A percentile compares a stretch with the other conserved stretches of the same genome.
phyloP scores from a whole-genome alignment of 805 yeast species.

The Candida yuanshanica region DNA sequence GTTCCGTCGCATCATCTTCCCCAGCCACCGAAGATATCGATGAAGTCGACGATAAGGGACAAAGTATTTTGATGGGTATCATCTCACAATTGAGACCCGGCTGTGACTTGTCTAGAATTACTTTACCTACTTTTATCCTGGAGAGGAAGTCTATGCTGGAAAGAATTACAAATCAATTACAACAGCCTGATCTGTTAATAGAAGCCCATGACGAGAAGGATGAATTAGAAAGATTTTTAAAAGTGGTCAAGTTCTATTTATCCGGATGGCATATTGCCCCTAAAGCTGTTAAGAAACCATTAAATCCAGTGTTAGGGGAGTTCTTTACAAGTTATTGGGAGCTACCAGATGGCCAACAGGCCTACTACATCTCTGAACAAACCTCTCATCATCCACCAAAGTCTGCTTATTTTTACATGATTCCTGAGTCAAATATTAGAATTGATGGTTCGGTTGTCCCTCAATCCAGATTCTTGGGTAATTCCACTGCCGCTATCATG shows the following conservation, averaged over 20 bases:
- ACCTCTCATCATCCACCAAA: slow-evolving; percentile 99
- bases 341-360: slow-evolving; percentile 60
- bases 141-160: slow-evolving; percentile 96
- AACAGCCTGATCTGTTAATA: slow-evolving; percentile 70
- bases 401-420: slow-evolving; percentile 83
- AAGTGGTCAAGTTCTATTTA: slow-evolving; percentile 82
- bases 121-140: slow-evolving; percentile 90
- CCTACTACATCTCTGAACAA: slow-evolving; percentile 88
- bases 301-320: slow-evolving; percentile 93
- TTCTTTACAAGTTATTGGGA: slow-evolving; percentile 92
- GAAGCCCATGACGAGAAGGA: slow-evolving; percentile 59
- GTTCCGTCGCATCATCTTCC: neutral
- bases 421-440: slow-evolving; percentile 75
- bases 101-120: slow-evolving; percentile 81
- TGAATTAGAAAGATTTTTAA: slow-evolving; percentile 62
- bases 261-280: slow-evolving; percentile 99
- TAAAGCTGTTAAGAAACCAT: slow-evolving; percentile 94
- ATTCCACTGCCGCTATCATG: slow-evolving; percentile 96
- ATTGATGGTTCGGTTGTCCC: slow-evolving; percentile 90
- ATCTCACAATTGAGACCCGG: slow-evolving; percentile 92
- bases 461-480: slow-evolving; percentile 83
- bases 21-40: slow-evolving; percentile 67
- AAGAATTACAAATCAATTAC: slow-evolving; percentile 83
- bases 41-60: slow-evolving; percentile 87
- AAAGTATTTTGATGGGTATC: slow-evolving; percentile 78